Base-by-base conservation (phyloP, 495 filamentous ascomycete species). In the Daldinia childiae region DNA sequence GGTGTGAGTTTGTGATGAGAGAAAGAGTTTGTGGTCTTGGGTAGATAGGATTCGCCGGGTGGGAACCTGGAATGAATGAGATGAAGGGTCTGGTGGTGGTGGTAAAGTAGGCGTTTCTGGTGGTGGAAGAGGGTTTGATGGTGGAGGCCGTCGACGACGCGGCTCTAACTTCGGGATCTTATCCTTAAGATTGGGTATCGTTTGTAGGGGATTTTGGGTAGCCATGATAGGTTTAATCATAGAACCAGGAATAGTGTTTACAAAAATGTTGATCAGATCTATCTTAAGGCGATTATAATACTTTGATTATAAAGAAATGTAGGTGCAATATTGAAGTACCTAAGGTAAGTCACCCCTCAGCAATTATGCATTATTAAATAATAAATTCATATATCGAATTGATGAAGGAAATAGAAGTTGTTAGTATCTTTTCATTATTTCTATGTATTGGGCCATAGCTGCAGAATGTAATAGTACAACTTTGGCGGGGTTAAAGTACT, bases 1-100 rank as follows among this genome's bases (percentile, higher is more conserved):
- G 3, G 80, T 84, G 77, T 94, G 91, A 6, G 94, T 92, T 0
- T 90, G 86, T 0, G 95, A 98, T 12, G 87, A 79, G 8, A 92
- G 85, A 77, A 97, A 99, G 6, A 92, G 80, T 14, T 92, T 86
- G 76, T 95, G 94, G 74, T 99, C 96, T 50, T 87, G 79, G 1
- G 82, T 79, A 3, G 93, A 93, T 26, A 98, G 81, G 59, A 99
- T 97, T 7, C 93, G 88, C 55, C 94, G 86, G 15, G 78, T 83
- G 29, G 95, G 95, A 8, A 81, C 79, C 24, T 80, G 75, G 82
- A 93, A 97, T 24, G 76, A 79, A 58, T 91, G 79, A 58, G 82
- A 83, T 30, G 88, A 86, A 36, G 87, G 80, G 65, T 91, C 85
- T 48, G 91, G 92, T 21, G 90, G 90, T 21, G 89, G 80, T 30